Conservation (phyloP, 2,329 filamentous ascomycete species). For the Sporothrix curviconia region DNA sequence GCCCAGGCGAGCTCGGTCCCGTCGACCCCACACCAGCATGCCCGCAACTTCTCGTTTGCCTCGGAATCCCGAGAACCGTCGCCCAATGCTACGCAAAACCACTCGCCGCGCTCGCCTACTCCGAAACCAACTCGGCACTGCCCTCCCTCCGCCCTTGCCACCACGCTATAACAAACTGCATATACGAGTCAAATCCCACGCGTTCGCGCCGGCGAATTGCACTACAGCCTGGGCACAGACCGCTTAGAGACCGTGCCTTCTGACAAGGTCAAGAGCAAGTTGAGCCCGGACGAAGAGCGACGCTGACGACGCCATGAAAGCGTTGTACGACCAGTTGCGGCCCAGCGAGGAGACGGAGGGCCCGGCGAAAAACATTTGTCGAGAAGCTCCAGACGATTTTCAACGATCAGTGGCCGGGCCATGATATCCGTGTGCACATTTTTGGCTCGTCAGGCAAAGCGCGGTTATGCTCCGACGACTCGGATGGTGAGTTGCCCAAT, state of each 20-base stretch:
- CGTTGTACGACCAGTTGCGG: constrained; percentile 77
- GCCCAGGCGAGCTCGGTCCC: constrained; percentile 80
- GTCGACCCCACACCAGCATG: constrained; percentile 84
- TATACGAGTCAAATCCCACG: constrained; percentile 80
- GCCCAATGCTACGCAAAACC: constrained; percentile 66
- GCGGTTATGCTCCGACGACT: constrained; percentile 87
- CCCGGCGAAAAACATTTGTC: constrained; percentile 69
- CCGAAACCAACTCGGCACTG: constrained; percentile 72
- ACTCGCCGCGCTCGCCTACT: constrained; percentile 85
- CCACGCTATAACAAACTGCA: constrained; percentile 60
- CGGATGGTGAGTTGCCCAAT: constrained; percentile 65
- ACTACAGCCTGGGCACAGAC: constrained; percentile 82
- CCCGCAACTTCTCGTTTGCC: constrained; percentile 74
- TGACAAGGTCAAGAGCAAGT: constrained; percentile 62
- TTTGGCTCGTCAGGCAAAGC: constrained; percentile 99
- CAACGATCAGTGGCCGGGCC: constrained; percentile 85
- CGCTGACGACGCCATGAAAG: constrained; percentile 76
- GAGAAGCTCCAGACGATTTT: constrained; percentile 81
- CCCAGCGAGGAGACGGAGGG: constrained; percentile 74
- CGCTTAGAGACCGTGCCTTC: constrained; percentile 64
- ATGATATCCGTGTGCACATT: constrained; percentile 81
- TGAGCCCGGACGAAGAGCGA: constrained; percentile 68
- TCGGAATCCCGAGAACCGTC: constrained; percentile 74
- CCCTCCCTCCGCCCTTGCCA: constrained; percentile 60
- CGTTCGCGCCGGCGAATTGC: constrained; percentile 80